These are phyloP conservation scores for Erodium chrysanthum DNA, from an alignment of 441 rosid species.

Conservation along the genomic window DNA sequence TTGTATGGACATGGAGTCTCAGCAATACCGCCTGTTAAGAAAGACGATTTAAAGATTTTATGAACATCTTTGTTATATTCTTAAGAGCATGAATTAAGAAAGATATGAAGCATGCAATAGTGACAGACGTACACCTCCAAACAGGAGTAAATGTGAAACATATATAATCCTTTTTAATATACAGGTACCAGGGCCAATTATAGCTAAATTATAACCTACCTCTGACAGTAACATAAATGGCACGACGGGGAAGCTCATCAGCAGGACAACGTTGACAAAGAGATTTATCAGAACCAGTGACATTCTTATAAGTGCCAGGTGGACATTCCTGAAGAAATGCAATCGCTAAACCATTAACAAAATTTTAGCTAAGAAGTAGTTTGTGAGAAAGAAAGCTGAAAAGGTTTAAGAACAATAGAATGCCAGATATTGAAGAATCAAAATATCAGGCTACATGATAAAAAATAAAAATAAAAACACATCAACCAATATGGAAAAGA, in stretches of 20 bases:
- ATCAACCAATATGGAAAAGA: not conserved
- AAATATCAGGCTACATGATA: not conserved
- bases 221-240: conserved; percentile 65
- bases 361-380: not conserved
- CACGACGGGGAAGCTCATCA: conserved; percentile 79
- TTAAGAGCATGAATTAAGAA: not conserved
- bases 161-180: not conserved
- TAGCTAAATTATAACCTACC: conserved; percentile 33
- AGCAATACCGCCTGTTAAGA: conserved; percentile 68
- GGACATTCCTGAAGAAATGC: conserved; percentile 80
- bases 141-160: not conserved
- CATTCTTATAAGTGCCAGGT: conserved; percentile 78
- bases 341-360: conserved; percentile 7
- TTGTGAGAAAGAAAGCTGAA: not conserved
- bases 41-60: conserved; percentile 6
- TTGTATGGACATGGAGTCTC: conserved; percentile 22
- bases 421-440: not conserved
- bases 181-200: not conserved
- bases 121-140: not conserved
- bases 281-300: conserved; percentile 66
- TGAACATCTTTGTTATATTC: not conserved
- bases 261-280: conserved; percentile 74
- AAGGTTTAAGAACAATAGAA: not conserved
- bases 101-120: not conserved
- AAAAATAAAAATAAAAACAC: not conserved